These are phyloP conservation scores for Stropharia rugosoannulata DNA, from an alignment of 768 basidiomycete species.

Conservation along the genomic window DNA sequence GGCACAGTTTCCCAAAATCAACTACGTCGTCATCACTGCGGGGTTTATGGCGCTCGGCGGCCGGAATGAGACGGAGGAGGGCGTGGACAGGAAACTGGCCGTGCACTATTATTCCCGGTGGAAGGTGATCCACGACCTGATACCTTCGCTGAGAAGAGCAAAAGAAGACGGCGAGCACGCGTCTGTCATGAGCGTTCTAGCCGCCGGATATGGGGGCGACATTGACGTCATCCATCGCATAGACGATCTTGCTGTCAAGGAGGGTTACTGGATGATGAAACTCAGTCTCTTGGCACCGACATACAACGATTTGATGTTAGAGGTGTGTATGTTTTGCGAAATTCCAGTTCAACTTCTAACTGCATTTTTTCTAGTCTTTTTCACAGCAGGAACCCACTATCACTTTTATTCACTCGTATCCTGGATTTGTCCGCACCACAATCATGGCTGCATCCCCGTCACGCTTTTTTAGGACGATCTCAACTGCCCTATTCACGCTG, in stretches of 20 bases:
- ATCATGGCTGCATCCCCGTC: conserved; percentile 27
- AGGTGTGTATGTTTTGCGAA: conserved; percentile 27
- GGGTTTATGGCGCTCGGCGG: conserved; percentile 41
- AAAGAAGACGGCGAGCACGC: conserved; percentile 48
- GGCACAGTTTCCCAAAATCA: conserved; percentile 40
- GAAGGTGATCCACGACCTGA: conserved; percentile 42
- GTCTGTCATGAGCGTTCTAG: conserved; percentile 48
- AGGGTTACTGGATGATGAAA: conserved; percentile 30
- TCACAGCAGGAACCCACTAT: conserved; percentile 31
- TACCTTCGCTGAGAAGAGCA: conserved; percentile 44
- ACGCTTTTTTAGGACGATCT: conserved; percentile 17
- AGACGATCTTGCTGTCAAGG: conserved; percentile 41
- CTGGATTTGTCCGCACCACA: conserved; percentile 37
- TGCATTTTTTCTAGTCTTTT: conserved; percentile 28
- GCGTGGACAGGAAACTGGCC: conserved; percentile 32
- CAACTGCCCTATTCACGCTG: conserved; percentile 17
- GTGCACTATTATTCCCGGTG: conserved; percentile 52
- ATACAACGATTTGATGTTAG: conserved; percentile 51
- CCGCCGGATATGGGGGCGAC: conserved; percentile 31
- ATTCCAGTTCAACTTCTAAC: neutral
- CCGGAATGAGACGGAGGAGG: conserved; percentile 30
- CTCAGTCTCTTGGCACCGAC: conserved; percentile 33
- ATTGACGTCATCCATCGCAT: conserved; percentile 33
- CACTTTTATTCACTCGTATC: conserved; percentile 38
- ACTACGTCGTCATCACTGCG: conserved; percentile 45